A percentile compares a stretch with the other conserved stretches of the same genome.
phyloP scores from a whole-genome alignment of 192 early-diverging fungal genomes.

The Allomyces arbusculus region DNA sequence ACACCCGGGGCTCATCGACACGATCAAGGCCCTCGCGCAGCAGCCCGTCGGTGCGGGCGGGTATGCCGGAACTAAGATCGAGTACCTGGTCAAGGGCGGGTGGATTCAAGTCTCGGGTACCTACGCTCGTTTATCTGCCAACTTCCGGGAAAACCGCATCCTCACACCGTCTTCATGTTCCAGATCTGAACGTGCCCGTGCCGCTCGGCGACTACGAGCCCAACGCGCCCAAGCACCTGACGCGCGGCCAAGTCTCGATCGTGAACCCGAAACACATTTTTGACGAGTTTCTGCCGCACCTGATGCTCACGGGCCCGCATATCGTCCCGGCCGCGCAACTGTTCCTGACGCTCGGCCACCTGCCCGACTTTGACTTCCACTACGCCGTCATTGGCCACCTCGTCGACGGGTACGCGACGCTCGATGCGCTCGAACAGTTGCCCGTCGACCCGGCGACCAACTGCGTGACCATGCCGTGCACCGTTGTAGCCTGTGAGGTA shows the following conservation, averaged over 20 bases:
- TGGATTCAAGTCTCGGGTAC: background rate
- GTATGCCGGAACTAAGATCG: background rate
- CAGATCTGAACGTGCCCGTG: background rate
- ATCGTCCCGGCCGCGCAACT: background rate
- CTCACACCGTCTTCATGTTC: too few relatives aligned
- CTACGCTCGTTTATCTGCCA: background rate
- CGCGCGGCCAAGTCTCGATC: background rate
- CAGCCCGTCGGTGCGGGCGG: background rate
- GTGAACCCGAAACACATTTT: background rate
- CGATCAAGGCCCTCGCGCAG: too few relatives aligned
- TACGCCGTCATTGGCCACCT: background rate
- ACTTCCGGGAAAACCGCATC: too few relatives aligned
- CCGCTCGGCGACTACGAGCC: background rate
- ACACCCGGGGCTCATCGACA: too few relatives aligned
- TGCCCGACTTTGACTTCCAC: background rate
- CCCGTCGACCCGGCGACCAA: background rate
- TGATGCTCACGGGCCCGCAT: background rate
- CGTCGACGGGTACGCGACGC: background rate
- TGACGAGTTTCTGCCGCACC: background rate
- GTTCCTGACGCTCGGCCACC: background rate
- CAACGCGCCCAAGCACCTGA: background rate
- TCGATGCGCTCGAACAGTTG: background rate
- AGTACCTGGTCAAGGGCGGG: background rate
- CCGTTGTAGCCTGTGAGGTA: too few relatives aligned
- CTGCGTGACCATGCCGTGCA: background rate